Base-by-base conservation (phyloP, 345 rosid genomes). In the Cardamine resedifolia region DNA sequence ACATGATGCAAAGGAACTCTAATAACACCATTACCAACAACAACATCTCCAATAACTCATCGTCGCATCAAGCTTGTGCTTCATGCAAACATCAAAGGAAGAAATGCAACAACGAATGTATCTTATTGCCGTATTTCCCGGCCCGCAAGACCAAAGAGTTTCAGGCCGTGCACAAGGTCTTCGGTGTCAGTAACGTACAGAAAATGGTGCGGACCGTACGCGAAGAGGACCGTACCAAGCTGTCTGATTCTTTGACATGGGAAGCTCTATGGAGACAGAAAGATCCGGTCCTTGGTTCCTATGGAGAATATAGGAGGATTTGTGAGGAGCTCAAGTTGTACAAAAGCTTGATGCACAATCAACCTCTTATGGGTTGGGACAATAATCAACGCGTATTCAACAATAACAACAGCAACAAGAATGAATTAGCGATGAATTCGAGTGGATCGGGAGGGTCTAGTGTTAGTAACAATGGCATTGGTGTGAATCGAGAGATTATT, bases 181-280 rank as follows among this genome's bases (percentile, higher is more conserved):
- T 74, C 47, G 81, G 81, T 39, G 81, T 78, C 1, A 78, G 81
- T 33, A 78, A 78, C 72, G 75, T 78, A 47, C 81, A 78, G 10
- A 95, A 88, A 74, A 81, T 91, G 58, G 74, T 91, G 10, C 72
- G 80, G 2, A 68, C 51, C 10, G 89, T 78, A 3, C 24, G 60
- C 0, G 82, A 76, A 14, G 91, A 82, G 11, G 87, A 91, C 57
- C 75, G 90, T 7, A 73, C 68, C 14, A 63, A 39, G 23, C 73
- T 81, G 1, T 82, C 84, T 0, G 92, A 95, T 30, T 90, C 99
- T 0, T 58, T 95, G 3, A 74, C 90, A 9, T 91, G 97, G 99
- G 96, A 91, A 74, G 96, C 99, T 3, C 31, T 52, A 14, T 86
- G 88, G 39, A 74, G 99, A 78, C 84, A 82, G 41, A 82, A 81